Conservation (phyloP, 305 asterid genomes). For the Coffea humblotiana region DNA sequence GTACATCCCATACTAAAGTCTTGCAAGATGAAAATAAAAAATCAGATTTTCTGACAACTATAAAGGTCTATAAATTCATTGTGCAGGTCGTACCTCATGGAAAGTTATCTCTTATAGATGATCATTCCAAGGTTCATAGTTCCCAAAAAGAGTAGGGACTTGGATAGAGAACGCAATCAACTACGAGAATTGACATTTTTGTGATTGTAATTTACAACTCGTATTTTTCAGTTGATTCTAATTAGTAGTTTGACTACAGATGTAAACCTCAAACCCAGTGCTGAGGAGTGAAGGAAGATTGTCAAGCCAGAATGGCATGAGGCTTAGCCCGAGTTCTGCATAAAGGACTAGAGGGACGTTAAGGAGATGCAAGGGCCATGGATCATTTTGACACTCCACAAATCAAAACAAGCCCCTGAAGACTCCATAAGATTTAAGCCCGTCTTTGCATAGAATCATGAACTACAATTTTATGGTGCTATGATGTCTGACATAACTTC, state of each 20-base stretch:
- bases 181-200: background rate
- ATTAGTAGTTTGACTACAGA: background rate
- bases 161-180: background rate
- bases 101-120: constrained; percentile 19
- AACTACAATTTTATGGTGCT: background rate
- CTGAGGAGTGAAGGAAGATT: background rate
- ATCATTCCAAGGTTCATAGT: constrained; percentile 17
- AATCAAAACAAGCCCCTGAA: background rate
- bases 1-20: constrained; percentile 26
- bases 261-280: background rate
- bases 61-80: constrained; percentile 5
- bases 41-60: background rate
- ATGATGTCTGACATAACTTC: constrained; percentile 1
- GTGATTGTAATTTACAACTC: background rate
- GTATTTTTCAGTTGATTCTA: background rate
- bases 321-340: background rate
- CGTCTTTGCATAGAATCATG: background rate
- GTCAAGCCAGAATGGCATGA: background rate
- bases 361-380: background rate
- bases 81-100: constrained; percentile 46
- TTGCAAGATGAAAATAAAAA: background rate
- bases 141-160: constrained; percentile 17
- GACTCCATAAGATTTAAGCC: background rate
- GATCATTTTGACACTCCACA: background rate
- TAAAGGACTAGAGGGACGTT: background rate